Percentiles rank a stretch among this genome's conserved stretches.
Conservation (phyloP, 306 rosid genomes). For the Fragaria vesca region DNA sequence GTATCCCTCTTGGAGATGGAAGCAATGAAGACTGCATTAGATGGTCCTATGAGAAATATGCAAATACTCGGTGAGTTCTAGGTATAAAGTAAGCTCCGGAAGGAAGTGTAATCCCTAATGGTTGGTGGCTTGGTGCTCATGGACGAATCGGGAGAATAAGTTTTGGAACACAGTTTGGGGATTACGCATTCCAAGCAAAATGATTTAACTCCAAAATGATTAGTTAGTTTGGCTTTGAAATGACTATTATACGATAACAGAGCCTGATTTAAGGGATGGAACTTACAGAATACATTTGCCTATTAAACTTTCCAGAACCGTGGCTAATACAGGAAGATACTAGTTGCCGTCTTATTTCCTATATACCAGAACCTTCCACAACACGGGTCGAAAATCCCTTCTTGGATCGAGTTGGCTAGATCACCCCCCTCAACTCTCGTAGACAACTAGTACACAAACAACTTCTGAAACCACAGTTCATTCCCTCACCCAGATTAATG, state of each 20-base stretch:
- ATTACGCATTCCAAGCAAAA: not conserved
- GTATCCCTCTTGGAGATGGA: too few species aligned
- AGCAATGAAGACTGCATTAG: too few species aligned
- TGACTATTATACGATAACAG: not conserved
- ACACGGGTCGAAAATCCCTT: not conserved
- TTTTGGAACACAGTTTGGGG: not conserved
- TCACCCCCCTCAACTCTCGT: not conserved
- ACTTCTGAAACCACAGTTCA: not conserved
- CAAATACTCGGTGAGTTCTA: too few species aligned
- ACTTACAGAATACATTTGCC: not conserved
- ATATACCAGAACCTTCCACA: not conserved
- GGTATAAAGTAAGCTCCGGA: not conserved
- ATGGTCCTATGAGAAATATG: too few species aligned
- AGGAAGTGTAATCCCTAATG: too few species aligned
- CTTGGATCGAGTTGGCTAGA: not conserved
- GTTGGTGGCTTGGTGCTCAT: too few species aligned
- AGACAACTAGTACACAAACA: not conserved
- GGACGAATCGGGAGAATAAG: not conserved
- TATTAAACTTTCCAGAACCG: not conserved
- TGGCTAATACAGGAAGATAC: not conserved
- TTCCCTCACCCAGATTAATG: not conserved
- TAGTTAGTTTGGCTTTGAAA: not conserved
- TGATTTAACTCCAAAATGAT: too few species aligned
- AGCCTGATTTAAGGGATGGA: not conserved
- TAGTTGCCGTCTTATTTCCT: not conserved